Conservation (phyloP, 73 alveolate species). For the Paramecium pentaurelia region DNA sequence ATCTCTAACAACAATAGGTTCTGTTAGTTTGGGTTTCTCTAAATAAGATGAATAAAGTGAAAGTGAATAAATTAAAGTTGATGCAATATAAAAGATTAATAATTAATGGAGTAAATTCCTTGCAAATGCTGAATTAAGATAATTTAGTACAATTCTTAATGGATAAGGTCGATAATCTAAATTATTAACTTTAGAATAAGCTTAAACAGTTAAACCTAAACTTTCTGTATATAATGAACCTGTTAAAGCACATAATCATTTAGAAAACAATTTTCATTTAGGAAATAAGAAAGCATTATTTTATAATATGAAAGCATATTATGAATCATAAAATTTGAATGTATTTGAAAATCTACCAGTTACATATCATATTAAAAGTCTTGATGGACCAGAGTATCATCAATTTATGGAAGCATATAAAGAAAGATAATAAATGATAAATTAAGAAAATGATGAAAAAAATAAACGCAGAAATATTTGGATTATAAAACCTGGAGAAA, state of each 20-base stretch:
- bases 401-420: conserved; percentile 40
- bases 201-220: background rate
- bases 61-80: background rate
- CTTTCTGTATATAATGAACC: conserved; percentile 1
- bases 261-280: conserved; percentile 77
- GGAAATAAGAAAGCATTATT: conserved; percentile 83
- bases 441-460: conserved; percentile 27
- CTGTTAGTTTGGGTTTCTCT: background rate
- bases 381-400: conserved; percentile 53
- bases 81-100: background rate
- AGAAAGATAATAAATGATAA: conserved; percentile 38
- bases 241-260: conserved; percentile 66
- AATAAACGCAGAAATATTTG: conserved; percentile 55
- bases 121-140: background rate
- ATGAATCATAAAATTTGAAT: conserved; percentile 66
- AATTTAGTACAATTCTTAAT: background rate
- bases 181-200: conserved; percentile 6
- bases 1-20: background rate
- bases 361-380: conserved; percentile 76
- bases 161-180: background rate
- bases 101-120: conserved; percentile 11
- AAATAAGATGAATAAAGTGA: conserved; percentile 42
- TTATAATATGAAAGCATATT: conserved; percentile 82
- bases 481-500: conserved; percentile 70
- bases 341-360: conserved; percentile 78